Conservation (phyloP, 2,329 filamentous ascomycete species). For the Setomelanomma holmii region DNA sequence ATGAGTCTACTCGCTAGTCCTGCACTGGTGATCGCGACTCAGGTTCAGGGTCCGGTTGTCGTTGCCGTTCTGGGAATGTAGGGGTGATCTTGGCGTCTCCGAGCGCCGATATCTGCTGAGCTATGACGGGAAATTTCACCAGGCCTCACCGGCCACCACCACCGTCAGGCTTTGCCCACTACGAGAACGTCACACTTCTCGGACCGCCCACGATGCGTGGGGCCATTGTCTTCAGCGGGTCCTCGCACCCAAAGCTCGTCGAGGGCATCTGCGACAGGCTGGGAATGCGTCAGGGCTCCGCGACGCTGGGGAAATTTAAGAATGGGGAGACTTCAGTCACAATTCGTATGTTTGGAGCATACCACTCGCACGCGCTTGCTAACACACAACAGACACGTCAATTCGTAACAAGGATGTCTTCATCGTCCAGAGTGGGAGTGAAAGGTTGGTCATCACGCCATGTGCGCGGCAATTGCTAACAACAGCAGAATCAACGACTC, state of each 20-base stretch:
- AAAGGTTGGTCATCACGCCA: conserved; percentile 60
- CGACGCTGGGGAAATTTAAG: conserved; percentile 70
- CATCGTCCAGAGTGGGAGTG: conserved; percentile 95
- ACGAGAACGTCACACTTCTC: conserved; percentile 39
- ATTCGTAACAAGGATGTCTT: conserved; percentile 99
- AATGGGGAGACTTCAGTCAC: conserved; percentile 75
- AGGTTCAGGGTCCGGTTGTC: conserved; percentile 4
- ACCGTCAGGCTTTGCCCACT: conserved; percentile 32
- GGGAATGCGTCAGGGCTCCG: conserved; percentile 65
- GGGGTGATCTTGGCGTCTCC: conserved; percentile 3
- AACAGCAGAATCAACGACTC: conserved; percentile 83
- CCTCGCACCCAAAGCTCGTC: conserved; percentile 68
- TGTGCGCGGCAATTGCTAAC: conserved; percentile 27
- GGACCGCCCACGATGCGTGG: conserved; percentile 64
- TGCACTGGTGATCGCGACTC: conserved; percentile 12
- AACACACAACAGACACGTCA: conserved; percentile 58
- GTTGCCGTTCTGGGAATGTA: conserved; percentile 5
- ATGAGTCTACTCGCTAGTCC: not conserved
- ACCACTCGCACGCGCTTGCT: conserved; percentile 17
- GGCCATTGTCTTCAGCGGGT: conserved; percentile 72
- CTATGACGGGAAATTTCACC: conserved; percentile 36
- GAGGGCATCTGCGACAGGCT: conserved; percentile 72
- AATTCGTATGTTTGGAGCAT: conserved; percentile 57
- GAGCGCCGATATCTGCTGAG: too few relatives aligned
- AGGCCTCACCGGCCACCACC: conserved; percentile 23